Base-by-base conservation (phyloP, 371 early-diverging fungal species). In the Mortierella sp. region DNA sequence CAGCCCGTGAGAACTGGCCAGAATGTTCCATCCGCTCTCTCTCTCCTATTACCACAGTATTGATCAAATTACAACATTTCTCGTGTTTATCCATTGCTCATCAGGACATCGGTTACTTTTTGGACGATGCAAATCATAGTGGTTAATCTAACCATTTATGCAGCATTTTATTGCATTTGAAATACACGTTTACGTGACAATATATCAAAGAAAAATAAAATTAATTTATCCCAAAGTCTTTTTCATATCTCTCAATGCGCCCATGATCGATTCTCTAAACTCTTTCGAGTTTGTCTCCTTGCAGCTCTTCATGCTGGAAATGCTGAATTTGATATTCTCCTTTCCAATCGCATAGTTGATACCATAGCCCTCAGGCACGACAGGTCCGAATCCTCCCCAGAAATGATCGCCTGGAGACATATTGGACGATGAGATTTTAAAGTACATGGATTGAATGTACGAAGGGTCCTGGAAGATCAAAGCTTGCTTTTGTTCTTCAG, bases 311-410 rank as follows among this genome's bases (percentile, higher is more conserved):
- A 90, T 89, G 56, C 89, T 88, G 22, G 92, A 90, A 26, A 97
- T 89, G 56, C 92, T 92, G 83, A 96, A 92, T 81, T 95, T 94
- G 40, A 96, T 84, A 28, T 87, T 85, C 54, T 92, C 89, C 76
- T 90, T 92, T 45, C 90, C 94, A 61, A 98, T 92, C 4, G 95
- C 93, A 70, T 97, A 98, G 76, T 93, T 95, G 72, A 94, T 72
- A 53, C 98, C 90, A 83, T 94, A 91, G 54, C 97, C 98, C 77
- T 94, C 89, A 65, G 90, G 82, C 37, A 89, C 86, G 34, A 91
- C 92, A 1, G 94, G 90, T 15, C 94, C 95, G 72, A 95, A 95
- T 2, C 94, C 95, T 61, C 93, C 93, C 83, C 90, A 91, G 79
- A 93, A 89, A 55, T 76, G 66, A 37, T 84, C 86, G 8, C 94